Percentiles rank a stretch among this genome's conserved stretches.
phyloP scores from a whole-genome alignment of 2,329 filamentous ascomycete species.

The Epichloe gansuensis region DNA sequence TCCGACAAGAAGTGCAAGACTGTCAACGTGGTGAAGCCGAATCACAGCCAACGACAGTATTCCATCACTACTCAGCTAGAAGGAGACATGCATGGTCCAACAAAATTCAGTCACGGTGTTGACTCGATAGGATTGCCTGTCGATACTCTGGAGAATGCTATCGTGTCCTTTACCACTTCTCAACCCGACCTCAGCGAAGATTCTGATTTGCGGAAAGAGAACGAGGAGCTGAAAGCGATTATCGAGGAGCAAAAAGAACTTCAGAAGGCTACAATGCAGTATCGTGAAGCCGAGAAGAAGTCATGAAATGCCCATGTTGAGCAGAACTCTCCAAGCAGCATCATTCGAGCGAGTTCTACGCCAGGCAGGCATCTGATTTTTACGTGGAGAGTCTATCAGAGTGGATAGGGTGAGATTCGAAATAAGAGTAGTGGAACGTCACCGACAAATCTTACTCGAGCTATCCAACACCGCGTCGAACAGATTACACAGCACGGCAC shows the following conservation, averaged over 20 bases:
- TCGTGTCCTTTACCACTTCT: constrained; percentile 5
- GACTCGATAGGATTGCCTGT: constrained; percentile 36
- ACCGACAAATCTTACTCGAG: no score
- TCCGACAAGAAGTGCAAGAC: constrained; percentile 31
- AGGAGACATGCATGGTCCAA: constrained; percentile 24
- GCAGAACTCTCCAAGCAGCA: background rate
- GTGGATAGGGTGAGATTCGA: no score
- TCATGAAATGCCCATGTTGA: background rate
- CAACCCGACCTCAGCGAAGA: constrained; percentile 7
- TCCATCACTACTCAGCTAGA: constrained; percentile 53
- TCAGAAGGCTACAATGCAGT: constrained; percentile 10
- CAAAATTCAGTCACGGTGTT: constrained; percentile 33
- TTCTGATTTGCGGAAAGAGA: constrained; percentile 21
- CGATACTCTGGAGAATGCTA: constrained; percentile 25
- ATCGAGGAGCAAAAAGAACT: constrained; percentile 28
- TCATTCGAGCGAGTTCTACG: background rate
- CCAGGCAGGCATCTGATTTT: background rate
- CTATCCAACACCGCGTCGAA: no score
- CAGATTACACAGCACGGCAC: no score
- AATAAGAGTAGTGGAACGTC: no score
- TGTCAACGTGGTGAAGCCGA: constrained; percentile 66
- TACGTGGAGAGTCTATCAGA: no score
- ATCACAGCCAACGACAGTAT: constrained; percentile 51
- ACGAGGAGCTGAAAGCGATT: constrained; percentile 31
- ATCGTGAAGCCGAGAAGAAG: background rate